Conservation (phyloP, 495 filamentous ascomycete genomes). For the Trichoderma reesei region DNA sequence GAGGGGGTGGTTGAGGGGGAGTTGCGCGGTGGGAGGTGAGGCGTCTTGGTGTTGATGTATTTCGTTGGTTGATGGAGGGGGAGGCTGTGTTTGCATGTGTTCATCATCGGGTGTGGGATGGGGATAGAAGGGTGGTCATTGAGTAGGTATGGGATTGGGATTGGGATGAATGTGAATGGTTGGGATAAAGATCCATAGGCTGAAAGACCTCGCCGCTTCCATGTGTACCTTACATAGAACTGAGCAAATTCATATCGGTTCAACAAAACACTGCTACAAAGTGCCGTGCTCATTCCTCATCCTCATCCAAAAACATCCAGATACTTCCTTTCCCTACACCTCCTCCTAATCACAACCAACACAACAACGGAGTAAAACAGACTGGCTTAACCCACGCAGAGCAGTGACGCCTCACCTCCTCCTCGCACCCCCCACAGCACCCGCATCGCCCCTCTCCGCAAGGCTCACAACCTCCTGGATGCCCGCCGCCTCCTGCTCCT, state of each 20-base stretch:
- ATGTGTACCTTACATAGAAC: too few species aligned
- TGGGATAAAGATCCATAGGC: too few species aligned
- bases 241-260: too few species aligned
- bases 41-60: neutral
- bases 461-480: conserved; percentile 92
- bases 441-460: conserved; percentile 51
- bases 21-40: neutral
- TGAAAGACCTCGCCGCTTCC: too few species aligned
- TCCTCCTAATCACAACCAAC: too few species aligned
- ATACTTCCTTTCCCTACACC: too few species aligned
- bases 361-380: too few species aligned
- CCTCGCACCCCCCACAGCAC: conserved; percentile 11
- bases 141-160: neutral
- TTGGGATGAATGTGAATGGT: neutral
- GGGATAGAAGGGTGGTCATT: neutral
- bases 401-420: neutral
- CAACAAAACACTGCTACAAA: too few species aligned
- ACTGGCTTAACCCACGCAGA: too few species aligned
- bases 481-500: conserved; percentile 91
- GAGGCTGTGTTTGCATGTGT: neutral
- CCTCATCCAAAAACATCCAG: too few species aligned
- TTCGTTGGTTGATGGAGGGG: too few species aligned
- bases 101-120: neutral
- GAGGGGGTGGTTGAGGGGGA: conserved; percentile 10
- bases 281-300: too few species aligned